Percentiles rank a stretch among this genome's conserved stretches.
Conservation (phyloP, 1,284 basidiomycete genomes). For the Cryptococcus sp. region DNA sequence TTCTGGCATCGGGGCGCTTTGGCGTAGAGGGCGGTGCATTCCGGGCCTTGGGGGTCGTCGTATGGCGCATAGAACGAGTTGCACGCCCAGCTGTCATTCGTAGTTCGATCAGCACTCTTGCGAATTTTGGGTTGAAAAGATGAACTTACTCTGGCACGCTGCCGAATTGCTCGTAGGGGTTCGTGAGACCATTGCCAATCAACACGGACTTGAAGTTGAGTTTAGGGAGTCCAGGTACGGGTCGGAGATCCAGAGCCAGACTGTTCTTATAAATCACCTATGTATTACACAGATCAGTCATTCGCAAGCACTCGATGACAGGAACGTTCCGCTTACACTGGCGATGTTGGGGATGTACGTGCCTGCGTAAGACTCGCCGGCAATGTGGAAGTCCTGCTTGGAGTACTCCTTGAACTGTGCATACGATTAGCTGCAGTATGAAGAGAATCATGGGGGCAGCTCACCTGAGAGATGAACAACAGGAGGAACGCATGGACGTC, state of each 20-base stretch:
- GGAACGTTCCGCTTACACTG: constrained; percentile 19
- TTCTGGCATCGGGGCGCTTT: constrained; percentile 49
- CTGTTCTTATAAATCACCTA: constrained; percentile 75
- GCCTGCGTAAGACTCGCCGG: constrained; percentile 66
- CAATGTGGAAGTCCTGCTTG: constrained; percentile 55
- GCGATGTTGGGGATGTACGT: constrained; percentile 74
- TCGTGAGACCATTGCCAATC: constrained; percentile 66
- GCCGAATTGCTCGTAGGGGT: constrained; percentile 72
- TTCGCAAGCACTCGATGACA: neutral
- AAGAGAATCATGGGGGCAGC: constrained; percentile 3
- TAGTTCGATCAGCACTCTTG: constrained; percentile 3
- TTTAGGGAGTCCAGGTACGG: constrained; percentile 50
- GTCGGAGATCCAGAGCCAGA: constrained; percentile 52
- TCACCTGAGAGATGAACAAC: constrained; percentile 72
- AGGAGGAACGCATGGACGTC: constrained; percentile 90
- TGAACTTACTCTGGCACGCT: constrained; percentile 67
- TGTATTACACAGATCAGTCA: constrained; percentile 46
- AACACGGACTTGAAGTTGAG: constrained; percentile 78
- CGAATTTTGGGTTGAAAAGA: neutral
- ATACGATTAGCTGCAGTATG: neutral
- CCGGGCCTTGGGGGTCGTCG: constrained; percentile 45
- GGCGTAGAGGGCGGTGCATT: constrained; percentile 40
- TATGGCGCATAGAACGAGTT: constrained; percentile 40
- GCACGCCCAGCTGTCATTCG: constrained; percentile 57
- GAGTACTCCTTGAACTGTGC: constrained; percentile 64